Evolutionary conservation across 73 alveolate genomes (phyloP).

Genomic region (Urostyla sp.): DNA sequence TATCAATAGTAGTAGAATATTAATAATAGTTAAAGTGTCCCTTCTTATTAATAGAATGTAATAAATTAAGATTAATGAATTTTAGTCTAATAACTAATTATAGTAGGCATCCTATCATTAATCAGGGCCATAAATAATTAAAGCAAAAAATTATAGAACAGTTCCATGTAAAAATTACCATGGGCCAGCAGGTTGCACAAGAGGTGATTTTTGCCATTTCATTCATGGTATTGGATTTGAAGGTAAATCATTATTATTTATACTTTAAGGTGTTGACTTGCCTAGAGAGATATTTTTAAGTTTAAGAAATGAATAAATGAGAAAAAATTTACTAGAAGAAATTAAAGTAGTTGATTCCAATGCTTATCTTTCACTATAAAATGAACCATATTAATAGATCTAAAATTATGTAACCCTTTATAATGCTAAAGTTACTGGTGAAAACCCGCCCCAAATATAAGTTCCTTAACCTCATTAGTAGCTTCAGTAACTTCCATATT

Average conservation of each 20-base stretch:
- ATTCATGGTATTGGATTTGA: constrained; percentile 88
- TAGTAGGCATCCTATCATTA: no score
- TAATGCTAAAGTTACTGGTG: background rate
- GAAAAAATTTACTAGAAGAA: constrained; percentile 41
- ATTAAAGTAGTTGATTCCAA: constrained; percentile 19
- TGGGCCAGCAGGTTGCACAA: constrained; percentile 91
- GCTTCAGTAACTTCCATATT: no score
- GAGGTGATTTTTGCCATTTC: constrained; percentile 93
- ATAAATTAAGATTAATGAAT: no score
- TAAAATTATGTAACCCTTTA: background rate
- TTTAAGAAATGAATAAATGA: constrained; percentile 58
- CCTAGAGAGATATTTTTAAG: constrained; percentile 54
- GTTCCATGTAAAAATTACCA: constrained; percentile 90
- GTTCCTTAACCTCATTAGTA: no score
- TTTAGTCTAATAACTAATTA: no score
- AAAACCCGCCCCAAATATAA: no score
- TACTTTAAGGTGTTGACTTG: constrained; percentile 30
- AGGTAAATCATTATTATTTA: constrained; percentile 58
- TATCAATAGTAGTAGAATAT: no score
- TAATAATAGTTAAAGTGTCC: no score
- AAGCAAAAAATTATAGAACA: constrained; percentile 67
- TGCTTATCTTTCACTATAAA: background rate
- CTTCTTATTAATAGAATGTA: no score
- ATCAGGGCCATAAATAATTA: constrained; percentile 10
- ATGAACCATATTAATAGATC: background rate